Conservation (phyloP, 352 stramenopile species). For the Elongisporangium undulatum region DNA sequence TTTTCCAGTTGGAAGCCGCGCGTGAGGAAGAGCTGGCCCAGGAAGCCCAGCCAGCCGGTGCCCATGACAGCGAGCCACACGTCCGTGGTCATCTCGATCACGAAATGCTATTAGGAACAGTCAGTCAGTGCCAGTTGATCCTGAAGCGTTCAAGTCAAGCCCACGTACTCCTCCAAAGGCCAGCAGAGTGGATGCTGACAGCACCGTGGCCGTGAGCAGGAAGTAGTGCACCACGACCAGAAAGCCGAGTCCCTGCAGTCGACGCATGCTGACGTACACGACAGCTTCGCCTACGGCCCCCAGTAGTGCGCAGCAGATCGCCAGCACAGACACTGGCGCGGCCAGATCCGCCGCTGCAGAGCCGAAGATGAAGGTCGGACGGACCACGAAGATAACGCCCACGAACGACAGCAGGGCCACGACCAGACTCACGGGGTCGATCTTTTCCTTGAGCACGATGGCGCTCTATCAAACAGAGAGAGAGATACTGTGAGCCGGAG, state of each 20-base stretch:
- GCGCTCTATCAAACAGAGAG: conserved; percentile 9
- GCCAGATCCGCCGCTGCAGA: conserved; percentile 6
- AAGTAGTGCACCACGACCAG: conserved; percentile 43
- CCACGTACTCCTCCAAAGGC: conserved; percentile 20
- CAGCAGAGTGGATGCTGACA: conserved; percentile 23
- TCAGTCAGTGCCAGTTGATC: background rate
- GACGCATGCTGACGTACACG: conserved; percentile 33
- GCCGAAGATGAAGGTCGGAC: conserved; percentile 15
- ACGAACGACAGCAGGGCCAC: conserved; percentile 15
- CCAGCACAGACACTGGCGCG: conserved; percentile 7
- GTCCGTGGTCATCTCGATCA: background rate
- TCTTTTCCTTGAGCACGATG: conserved; percentile 14
- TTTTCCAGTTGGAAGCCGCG: conserved; percentile 72
- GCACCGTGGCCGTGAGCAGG: conserved; percentile 25
- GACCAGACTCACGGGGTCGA: conserved; percentile 11
- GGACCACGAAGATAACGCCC: conserved; percentile 20
- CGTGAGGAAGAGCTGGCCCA: conserved; percentile 58
- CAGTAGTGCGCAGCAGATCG: conserved; percentile 28
- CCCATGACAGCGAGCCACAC: conserved; percentile 15
- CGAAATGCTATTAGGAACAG: background rate
- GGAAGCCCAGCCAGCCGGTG: conserved; percentile 24
- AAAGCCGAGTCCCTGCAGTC: conserved; percentile 24
- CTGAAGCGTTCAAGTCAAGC: no score
- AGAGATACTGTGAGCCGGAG: conserved; percentile 1
- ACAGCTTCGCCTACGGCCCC: conserved; percentile 25